Evolutionary conservation across 768 basidiomycete species (phyloP).

Genomic region (Russula lepida): DNA sequence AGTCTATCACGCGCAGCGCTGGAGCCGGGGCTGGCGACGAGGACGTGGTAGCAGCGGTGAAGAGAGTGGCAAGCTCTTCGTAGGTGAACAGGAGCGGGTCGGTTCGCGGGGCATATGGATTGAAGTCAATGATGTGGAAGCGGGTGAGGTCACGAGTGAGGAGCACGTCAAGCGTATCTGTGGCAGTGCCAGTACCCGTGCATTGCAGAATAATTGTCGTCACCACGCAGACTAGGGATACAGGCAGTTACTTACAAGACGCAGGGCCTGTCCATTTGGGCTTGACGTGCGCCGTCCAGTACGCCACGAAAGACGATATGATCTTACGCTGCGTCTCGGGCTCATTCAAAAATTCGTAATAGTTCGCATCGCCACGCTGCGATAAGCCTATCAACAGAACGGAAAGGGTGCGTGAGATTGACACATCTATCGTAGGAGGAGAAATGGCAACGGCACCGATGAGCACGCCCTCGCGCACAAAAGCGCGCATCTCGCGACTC

Average conservation of each 20-base stretch:
- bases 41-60: constrained; percentile 10
- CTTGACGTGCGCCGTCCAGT: constrained; percentile 65
- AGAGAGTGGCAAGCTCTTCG: constrained; percentile 51
- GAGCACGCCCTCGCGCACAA: constrained; percentile 64
- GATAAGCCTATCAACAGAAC: constrained; percentile 50
- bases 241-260: too few species aligned
- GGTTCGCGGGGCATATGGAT: constrained; percentile 80
- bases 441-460: constrained; percentile 43
- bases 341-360: constrained; percentile 81
- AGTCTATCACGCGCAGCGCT: constrained; percentile 60
- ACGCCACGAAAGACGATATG: constrained; percentile 38
- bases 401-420: constrained; percentile 19
- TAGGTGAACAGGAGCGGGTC: constrained; percentile 84
- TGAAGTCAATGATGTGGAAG: constrained; percentile 85
- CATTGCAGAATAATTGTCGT: too few species aligned
- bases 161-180: constrained; percentile 82
- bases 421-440: constrained; percentile 47
- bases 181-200: too few species aligned
- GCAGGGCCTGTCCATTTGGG: constrained; percentile 46
- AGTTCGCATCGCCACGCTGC: constrained; percentile 85
- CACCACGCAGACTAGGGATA: too few species aligned
- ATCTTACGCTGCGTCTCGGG: constrained; percentile 45
- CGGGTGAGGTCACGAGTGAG: constrained; percentile 71
- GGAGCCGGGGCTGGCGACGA: constrained; percentile 16
- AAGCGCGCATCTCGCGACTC: constrained; percentile 83